A percentile compares a stretch with the other conserved stretches of the same genome.
Conservation (phyloP, 495 filamentous ascomycete genomes). For the Talaromyces liani region DNA sequence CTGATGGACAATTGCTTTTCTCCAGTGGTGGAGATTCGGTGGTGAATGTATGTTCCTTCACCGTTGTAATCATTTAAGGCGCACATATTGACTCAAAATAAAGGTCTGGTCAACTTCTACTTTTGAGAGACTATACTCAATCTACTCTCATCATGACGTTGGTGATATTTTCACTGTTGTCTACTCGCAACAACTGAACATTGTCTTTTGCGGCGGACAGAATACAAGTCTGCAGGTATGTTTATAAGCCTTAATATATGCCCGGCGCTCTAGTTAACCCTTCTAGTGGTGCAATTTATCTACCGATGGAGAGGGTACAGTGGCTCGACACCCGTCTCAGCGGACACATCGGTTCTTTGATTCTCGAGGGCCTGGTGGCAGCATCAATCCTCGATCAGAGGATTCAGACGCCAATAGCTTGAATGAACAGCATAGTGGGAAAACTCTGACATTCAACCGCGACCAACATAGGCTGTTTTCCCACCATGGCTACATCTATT, state of each 20-base stretch:
- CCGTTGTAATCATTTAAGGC: neutral
- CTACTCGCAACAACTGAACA: conserved; percentile 70
- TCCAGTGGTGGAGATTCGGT: conserved; percentile 92
- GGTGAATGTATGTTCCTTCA: conserved; percentile 61
- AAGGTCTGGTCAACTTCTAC: conserved; percentile 58
- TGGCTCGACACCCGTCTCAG: conserved; percentile 65
- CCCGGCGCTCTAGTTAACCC: conserved; percentile 14
- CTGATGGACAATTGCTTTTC: conserved; percentile 70
- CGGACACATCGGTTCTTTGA: conserved; percentile 95
- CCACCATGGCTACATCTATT: conserved; percentile 92
- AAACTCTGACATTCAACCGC: conserved; percentile 74
- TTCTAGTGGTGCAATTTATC: conserved; percentile 56
- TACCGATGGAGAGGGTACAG: conserved; percentile 44
- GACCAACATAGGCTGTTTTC: conserved; percentile 80
- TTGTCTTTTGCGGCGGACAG: conserved; percentile 86
- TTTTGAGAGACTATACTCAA: conserved; percentile 70
- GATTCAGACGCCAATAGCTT: conserved; percentile 35
- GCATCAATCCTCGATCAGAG: conserved; percentile 59
- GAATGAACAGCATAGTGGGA: conserved; percentile 41
- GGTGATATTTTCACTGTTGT: conserved; percentile 92
- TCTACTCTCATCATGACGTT: conserved; percentile 90
- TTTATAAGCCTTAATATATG: conserved; percentile 26
- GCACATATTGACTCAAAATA: conserved; percentile 19
- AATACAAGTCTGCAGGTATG: conserved; percentile 82
- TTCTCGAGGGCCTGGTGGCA: conserved; percentile 75